phyloP scores from a whole-genome alignment of 306 rosid species.

The Rubus parviflorus region DNA sequence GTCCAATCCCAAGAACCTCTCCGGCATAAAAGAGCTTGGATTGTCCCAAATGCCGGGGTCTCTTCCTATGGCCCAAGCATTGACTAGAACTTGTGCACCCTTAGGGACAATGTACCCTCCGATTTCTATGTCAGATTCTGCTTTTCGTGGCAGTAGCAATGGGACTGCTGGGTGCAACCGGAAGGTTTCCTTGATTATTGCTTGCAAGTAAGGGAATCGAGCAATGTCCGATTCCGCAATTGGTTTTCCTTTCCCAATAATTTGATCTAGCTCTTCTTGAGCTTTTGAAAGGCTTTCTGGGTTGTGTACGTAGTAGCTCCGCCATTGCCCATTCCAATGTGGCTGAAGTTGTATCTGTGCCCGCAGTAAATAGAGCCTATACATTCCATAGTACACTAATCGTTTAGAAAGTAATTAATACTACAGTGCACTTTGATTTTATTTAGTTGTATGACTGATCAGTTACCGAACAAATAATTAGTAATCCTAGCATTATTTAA shows the following conservation, averaged over 20 bases:
- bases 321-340: slow-evolving; percentile 40
- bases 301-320: slow-evolving; percentile 21
- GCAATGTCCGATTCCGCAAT: slow-evolving; percentile 24
- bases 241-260: slow-evolving; percentile 24
- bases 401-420: neutral
- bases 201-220: slow-evolving; percentile 33
- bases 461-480: neutral
- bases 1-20: slow-evolving; percentile 24
- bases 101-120: no score
- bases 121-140: slow-evolving; percentile 19
- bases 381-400: neutral
- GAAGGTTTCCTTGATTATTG: slow-evolving; percentile 32
- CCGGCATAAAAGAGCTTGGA: slow-evolving; percentile 23
- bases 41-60: slow-evolving; percentile 23
- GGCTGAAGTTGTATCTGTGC: slow-evolving; percentile 26
- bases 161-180: slow-evolving; percentile 21
- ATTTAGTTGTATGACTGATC: neutral
- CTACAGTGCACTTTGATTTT: neutral
- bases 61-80: no score
- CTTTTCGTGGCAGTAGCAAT: slow-evolving; percentile 22
- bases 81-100: no score
- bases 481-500: neutral
- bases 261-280: slow-evolving; percentile 14
- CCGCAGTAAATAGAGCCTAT: slow-evolving; percentile 28
- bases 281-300: slow-evolving; percentile 25